Conservation (phyloP, 1,284 basidiomycete species). For the Rhodofomes roseus region DNA sequence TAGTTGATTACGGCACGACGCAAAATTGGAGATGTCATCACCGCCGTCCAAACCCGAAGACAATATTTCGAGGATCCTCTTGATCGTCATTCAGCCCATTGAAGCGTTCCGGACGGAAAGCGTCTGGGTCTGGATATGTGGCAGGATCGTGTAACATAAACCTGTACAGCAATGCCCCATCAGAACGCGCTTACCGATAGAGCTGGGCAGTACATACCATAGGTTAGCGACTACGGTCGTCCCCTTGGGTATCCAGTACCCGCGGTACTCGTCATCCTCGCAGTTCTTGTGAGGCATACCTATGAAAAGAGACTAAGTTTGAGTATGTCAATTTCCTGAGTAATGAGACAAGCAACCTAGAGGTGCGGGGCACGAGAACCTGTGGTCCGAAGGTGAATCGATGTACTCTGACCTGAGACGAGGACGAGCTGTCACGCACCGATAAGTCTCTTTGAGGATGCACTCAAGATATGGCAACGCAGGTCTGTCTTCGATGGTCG, state of each 20-base stretch:
- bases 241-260: constrained; percentile 19
- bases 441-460: constrained; percentile 25
- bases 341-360: background rate
- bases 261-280: background rate
- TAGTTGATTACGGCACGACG: no score
- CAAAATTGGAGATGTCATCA: background rate
- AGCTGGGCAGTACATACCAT: no score
- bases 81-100: constrained; percentile 11
- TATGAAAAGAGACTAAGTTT: background rate
- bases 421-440: background rate
- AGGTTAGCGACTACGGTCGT: constrained; percentile 2
- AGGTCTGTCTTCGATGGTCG: constrained; percentile 20
- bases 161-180: constrained; percentile 9
- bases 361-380: background rate
- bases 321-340: background rate
- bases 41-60: constrained; percentile 18
- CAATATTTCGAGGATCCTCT: constrained; percentile 7
- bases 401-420: background rate
- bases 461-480: constrained; percentile 26
- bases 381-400: background rate
- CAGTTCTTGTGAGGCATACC: background rate
- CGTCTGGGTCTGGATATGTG: constrained; percentile 10
- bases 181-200: background rate
- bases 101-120: constrained; percentile 16
- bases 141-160: constrained; percentile 16